phyloP scores from a whole-genome alignment of 2,329 filamentous ascomycete genomes.

The Sarocladium oryzae region DNA sequence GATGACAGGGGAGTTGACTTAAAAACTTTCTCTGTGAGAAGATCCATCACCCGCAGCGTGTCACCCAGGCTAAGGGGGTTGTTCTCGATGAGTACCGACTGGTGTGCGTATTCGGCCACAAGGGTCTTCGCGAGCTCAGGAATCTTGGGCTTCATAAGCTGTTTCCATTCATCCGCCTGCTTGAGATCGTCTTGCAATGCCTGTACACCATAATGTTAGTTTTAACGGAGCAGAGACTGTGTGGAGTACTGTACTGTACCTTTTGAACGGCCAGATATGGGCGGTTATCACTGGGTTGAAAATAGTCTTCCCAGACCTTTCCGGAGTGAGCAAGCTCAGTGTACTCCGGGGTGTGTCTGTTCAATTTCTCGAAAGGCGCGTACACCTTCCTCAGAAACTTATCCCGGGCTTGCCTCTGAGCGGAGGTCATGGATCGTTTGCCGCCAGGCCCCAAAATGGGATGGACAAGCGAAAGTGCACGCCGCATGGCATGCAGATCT shows the following conservation, averaged over 20 bases:
- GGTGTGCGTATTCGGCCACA: constrained; percentile 15
- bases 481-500: too few relatives aligned
- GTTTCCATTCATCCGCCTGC: constrained; percentile 10
- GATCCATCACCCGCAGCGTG: constrained; percentile 11
- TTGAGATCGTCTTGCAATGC: constrained; percentile 11
- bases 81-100: constrained; percentile 14
- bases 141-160: constrained; percentile 8
- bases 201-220: constrained; percentile 2
- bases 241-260: too few relatives aligned
- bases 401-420: too few relatives aligned
- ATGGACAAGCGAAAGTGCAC: too few relatives aligned
- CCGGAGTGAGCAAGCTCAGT: constrained; percentile 15
- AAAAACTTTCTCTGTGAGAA: constrained; percentile 5
- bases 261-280: constrained; percentile 7
- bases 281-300: constrained; percentile 13
- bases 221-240: too few relatives aligned
- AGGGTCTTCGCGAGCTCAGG: constrained; percentile 11
- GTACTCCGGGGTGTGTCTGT: constrained; percentile 16
- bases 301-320: constrained; percentile 18
- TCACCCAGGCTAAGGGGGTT: constrained; percentile 8
- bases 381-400: too few relatives aligned
- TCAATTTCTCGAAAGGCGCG: too few relatives aligned
- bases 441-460: too few relatives aligned
- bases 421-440: too few relatives aligned
- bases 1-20: constrained; percentile 5